Base-by-base conservation (phyloP, 2,329 filamentous ascomycete genomes). In the Fulvia fulva region DNA sequence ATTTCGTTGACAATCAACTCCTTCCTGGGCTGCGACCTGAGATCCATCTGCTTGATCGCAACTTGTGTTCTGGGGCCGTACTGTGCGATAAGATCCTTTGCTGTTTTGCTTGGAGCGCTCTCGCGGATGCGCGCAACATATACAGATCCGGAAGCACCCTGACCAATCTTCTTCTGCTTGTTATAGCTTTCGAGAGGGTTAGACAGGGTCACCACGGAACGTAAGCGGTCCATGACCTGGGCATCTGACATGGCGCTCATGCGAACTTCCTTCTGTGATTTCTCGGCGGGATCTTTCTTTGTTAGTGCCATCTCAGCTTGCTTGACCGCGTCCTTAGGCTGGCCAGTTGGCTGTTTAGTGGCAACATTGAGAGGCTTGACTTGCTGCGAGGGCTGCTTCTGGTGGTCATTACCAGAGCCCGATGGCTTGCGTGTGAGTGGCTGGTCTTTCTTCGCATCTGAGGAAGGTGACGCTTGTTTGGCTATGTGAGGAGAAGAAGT, bases 101-200 rank as follows among this genome's bases (percentile, higher is more conserved):
- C 93, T 65, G 90, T 84, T 16, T 81, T 76, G n/a, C 91, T 95
- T n/a, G 86, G 83, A 1, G 93, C 90, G 57, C 83, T 87, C 71
- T 96, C 90, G 75, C 94, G 94, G 63, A 99, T 90, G 71, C 95
- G 94, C 63, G 94, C 94, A 62, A 99, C 93, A 71, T 99, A 99
- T 50, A 99, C 94, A 22, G 93, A 97, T 58, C 94, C 94, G 62
- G 94, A 99, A 56, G 94, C 94, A 76, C 94, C 94, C 75, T 99
- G 94, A 21, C 94, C 94, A 75, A 99, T 97, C 83, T 99, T 99
- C 83, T 97, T 97, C 77, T 97, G 94, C 80, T 99, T 99, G 70
- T 92, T 93, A 79, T 99, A 99, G 23, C 92, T 96, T 65, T 96
- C 81, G 68, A 95, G 89, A 54, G 94, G 94, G 71, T 96, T 92